Base-by-base conservation (phyloP, 192 early-diverging fungal species). In the Phlyctochytrium arcticum region DNA sequence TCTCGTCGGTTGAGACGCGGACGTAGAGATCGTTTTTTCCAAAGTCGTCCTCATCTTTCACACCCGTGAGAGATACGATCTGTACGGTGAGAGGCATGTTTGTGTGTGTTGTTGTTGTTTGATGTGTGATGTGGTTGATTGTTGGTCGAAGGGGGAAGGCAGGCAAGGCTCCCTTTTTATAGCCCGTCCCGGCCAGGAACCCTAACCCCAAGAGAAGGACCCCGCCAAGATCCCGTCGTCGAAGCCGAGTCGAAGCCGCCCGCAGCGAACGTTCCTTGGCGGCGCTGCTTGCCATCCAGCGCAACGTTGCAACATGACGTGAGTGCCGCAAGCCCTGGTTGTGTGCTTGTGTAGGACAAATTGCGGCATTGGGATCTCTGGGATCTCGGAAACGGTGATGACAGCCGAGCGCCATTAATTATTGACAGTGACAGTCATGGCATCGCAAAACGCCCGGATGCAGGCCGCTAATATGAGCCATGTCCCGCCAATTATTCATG, bases 11-110 rank as follows among this genome's bases (percentile, higher is more conserved):
- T 6, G 48, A 53, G 1, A 63, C 0, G 7, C 50, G 27, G 48
- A 63, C 61, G 50, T 63, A 63, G 12, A 63, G 49, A 34, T 63
- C 61, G 47, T 61, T 61, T 7, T 29, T 48, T 21, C 59, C 59
- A 27, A 44, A 27, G 58, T n/a, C 42, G 46, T 61, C 61, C 61
- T 63, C 49, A n/a, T 63, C 61, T 49, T 63, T 63, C 29, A 63
- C 15, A 27, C 61, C 61, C n/a, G 61, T 49, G 32, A 63, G 33
- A 4, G 61, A 63, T 17, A 63, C 36, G 29, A 63, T 8, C 34
- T 37, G 29, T 6, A 63, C 61, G 9, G 19, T 51, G 50, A 63
- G 61, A 53, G 34, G 29, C 61, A 63, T 63, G 58, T 44, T 60
- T 50, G 35, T 19, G 57, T 36, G 57, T 58, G 32, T 39, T 5